Evolutionary conservation across 306 rosid genomes (phyloP), one percentile per base, ranked within the genome.

Genomic region (Medicago lupulina): DNA sequence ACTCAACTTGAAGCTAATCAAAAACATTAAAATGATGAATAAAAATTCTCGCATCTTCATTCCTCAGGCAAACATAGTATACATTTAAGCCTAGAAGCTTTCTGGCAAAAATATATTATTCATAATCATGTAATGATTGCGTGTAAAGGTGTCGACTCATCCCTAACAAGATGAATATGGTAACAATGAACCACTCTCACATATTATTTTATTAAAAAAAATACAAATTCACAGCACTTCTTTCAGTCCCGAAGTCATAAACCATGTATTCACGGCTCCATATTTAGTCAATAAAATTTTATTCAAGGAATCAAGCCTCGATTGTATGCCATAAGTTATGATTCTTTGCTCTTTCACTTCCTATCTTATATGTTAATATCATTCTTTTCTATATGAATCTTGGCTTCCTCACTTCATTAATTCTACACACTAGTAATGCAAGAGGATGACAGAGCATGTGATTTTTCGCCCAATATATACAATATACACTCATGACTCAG

Each of bases 151-250:
- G 15, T 4, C 43, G 51, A 55, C 46, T 58, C 63, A 67, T 58
- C 16, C 61, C 19, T 53, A 67, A 60, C 53, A 50, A 46, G 39
- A 47, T 58, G 40, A 25, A 80, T 44, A 60, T 34, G 38, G 39
- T 69, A 50, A 38, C 8, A 67, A 41, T 15, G 50, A 68, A 50
- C 8, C 28, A 21, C 44, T 76, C 59, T 31, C 15, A 75, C 19
- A 43, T 1, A 0, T 40, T 8, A n/a, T 6, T 58, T 1, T 15
- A 15, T 49, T 28, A 58, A 58, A 28, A 67, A 58, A 10, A 9
- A 21, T 39, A 41, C 65, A 70, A 74, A 60, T 19, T 46, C 21
- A 17, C 50, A 57, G 36, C 77, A 49, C 28, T 60, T 80, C 58
- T 62, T 60, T 31, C 55, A 61, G 57, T 63, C 38, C 28, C 41